These are phyloP conservation scores for Quillaja saponaria DNA, from an alignment of 306 rosid genomes.

Conservation along the genomic window DNA sequence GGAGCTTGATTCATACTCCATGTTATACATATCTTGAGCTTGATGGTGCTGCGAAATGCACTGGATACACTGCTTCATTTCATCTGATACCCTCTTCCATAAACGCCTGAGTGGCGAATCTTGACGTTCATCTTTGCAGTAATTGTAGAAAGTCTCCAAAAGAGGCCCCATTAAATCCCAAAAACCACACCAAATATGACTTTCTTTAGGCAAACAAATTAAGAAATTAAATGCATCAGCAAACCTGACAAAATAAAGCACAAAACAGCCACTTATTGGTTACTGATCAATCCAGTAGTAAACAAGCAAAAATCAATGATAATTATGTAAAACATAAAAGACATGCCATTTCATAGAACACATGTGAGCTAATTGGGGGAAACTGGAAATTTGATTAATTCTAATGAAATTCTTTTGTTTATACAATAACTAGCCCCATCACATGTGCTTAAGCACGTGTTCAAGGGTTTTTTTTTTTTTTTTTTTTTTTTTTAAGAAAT, in stretches of 20 bases:
- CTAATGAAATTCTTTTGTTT: no score
- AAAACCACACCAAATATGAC: conserved; percentile 88
- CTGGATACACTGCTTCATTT: conserved; percentile 72
- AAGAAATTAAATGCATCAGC: conserved; percentile 72
- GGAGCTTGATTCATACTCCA: conserved; percentile 74
- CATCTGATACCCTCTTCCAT: conserved; percentile 80
- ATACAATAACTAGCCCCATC: no score
- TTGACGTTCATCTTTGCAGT: conserved; percentile 61
- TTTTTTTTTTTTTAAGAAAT: no score
- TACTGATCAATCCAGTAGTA: no score
- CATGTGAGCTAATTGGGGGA: no score
- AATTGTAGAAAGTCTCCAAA: conserved; percentile 91
- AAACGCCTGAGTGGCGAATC: conserved; percentile 81
- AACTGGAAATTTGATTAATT: no score
- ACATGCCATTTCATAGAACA: no score
- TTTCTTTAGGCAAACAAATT: conserved; percentile 61
- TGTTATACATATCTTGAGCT: conserved; percentile 66
- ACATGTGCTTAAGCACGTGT: no score
- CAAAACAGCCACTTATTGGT: no score
- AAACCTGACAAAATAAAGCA: conserved; percentile 60
- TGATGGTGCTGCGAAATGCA: conserved; percentile 90
- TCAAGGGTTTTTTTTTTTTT: no score
- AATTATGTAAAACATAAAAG: no score
- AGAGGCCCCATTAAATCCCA: conserved; percentile 95
- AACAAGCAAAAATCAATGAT: no score